Percentiles rank a stretch among this genome's conserved stretches.
These are phyloP conservation scores for Hygrophila difformis DNA, from an alignment of 257 asterid species.

Conservation along the genomic window DNA sequence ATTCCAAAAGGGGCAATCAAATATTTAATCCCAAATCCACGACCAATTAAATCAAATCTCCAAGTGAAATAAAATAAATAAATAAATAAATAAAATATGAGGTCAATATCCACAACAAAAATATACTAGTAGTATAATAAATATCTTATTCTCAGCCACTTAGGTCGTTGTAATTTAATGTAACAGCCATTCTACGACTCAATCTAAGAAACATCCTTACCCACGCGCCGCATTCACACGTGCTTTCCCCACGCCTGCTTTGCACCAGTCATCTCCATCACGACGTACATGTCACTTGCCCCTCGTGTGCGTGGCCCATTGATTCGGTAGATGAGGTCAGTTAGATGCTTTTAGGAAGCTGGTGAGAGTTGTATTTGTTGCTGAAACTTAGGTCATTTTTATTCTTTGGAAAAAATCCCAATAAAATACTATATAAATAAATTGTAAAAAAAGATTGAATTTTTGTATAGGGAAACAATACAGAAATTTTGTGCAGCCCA, in stretches of 20 bases:
- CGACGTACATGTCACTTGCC: background rate
- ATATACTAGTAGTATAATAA: no score
- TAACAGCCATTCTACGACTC: conserved; percentile 23
- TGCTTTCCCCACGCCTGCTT: background rate
- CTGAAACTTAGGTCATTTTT: conserved; percentile 14
- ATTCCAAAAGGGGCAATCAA: no score
- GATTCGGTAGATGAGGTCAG: conserved; percentile 20
- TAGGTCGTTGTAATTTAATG: conserved; percentile 20
- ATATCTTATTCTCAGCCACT: conserved; percentile 15
- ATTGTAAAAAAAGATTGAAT: no score
- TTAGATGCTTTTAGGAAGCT: conserved; percentile 29
- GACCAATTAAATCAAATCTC: no score
- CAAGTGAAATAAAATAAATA: no score
- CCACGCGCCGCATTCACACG: conserved; percentile 19
- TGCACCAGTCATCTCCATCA: conserved; percentile 10
- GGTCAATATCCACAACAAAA: conserved; percentile 17
- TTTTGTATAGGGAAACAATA: no score
- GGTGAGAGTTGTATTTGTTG: conserved; percentile 23
- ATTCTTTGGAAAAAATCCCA: no score
- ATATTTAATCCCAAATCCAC: no score
- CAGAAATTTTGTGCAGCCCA: conserved; percentile 19
- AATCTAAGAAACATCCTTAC: conserved; percentile 8
- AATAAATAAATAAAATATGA: background rate
- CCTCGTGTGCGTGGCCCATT: conserved; percentile 22
- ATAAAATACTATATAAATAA: no score